Base-by-base conservation (phyloP, 2,329 filamentous ascomycete species). In the Fusarium sp. region DNA sequence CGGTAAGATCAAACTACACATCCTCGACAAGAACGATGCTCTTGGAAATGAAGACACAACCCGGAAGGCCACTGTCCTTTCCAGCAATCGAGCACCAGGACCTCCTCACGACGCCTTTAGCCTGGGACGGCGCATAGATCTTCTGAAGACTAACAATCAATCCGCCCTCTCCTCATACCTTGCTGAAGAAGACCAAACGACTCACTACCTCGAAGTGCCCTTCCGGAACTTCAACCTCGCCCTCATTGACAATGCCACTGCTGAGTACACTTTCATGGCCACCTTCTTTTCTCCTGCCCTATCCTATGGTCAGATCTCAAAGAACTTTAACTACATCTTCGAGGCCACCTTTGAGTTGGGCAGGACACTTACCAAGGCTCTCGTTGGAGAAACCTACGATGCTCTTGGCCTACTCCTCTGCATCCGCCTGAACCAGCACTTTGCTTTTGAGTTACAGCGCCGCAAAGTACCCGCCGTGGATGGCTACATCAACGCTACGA, bases 171-270 rank as follows among this genome's bases (percentile, higher is more conserved):
- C 95, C 3, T 95, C 95, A 1, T 94, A 97, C 75, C 82, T 97
- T 9, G 94, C 94, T 1, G 96, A 98, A 78, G 95, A 98, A 76
- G 93, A 97, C 74, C 91, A 93, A 70, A 82, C 88, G 1, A 89
- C 89, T 2, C 94, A 98, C 75, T 96, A 97, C 70, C 86, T 97
- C 8, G 96, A 99, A 80, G 86, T 91, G 0, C 91, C 93, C 1
- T 99, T 99, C 78, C 89, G 94, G 39, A 94, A 97, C 75, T 97
- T 97, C 82, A 98, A 98, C 74, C 86, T 97, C 44, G 95, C 96
- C 0, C 83, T 99, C 20, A 86, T 97, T 65, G 96, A 99, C 79
- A 99, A 99, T 72, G 91, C 94, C 1, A 94, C 92, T 3, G 92
- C 94, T 32, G 96, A 99, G 77, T 99, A 98, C 79, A 94, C 92